Conservation (phyloP, 257 asterid species). For the Fraxinus anomala region DNA sequence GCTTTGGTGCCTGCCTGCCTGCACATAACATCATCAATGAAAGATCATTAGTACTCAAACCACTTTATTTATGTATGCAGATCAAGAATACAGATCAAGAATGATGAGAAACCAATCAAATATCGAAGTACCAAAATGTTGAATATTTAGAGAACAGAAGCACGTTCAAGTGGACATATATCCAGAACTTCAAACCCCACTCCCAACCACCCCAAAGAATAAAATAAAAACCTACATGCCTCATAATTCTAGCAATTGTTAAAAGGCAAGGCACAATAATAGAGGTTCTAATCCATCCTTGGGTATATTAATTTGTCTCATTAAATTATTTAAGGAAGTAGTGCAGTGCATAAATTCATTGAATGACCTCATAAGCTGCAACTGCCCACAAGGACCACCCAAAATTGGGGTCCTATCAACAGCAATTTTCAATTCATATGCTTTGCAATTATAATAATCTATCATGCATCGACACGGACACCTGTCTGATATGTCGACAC, state of each 20-base stretch:
- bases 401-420: neutral
- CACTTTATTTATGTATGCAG: neutral
- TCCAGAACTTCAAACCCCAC: neutral
- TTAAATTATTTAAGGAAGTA: neutral
- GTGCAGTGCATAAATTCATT: neutral
- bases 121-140: neutral
- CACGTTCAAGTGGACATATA: neutral
- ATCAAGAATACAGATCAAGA: neutral
- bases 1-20: neutral
- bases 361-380: neutral
- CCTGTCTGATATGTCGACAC: too few relatives aligned
- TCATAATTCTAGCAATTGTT: neutral
- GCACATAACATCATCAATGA: slow-evolving; percentile 3
- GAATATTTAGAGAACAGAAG: neutral
- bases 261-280: too few relatives aligned
- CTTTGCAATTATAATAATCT: neutral
- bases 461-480: too few relatives aligned
- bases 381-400: neutral
- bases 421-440: neutral
- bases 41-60: neutral
- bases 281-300: neutral
- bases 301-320: neutral
- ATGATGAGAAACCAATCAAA: neutral
- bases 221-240: neutral
- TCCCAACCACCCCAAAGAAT: neutral